Conservation (phyloP, 2,329 filamentous ascomycete genomes). For the Fusarium sp. region DNA sequence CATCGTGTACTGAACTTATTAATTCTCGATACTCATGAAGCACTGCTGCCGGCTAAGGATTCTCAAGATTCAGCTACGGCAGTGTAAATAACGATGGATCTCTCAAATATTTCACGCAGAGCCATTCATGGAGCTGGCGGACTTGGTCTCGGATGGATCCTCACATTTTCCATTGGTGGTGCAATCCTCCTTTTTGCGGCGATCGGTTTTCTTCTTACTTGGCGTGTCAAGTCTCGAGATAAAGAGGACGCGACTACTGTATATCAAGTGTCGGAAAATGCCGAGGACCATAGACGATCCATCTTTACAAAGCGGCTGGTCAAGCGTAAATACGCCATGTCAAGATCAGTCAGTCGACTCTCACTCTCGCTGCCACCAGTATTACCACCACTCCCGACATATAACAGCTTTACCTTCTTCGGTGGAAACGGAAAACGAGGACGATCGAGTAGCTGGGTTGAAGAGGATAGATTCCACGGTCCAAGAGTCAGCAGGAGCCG, state of each 20-base stretch:
- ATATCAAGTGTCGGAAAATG: slow-evolving; percentile 44
- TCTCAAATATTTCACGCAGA: slow-evolving; percentile 8
- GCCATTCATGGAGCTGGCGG: slow-evolving; percentile 20
- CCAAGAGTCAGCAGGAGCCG: slow-evolving; percentile 51
- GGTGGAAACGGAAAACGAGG: slow-evolving; percentile 42
- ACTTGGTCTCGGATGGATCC: slow-evolving; percentile 51
- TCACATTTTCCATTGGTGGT: slow-evolving; percentile 61
- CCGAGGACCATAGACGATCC: slow-evolving; percentile 23
- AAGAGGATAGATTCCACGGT: slow-evolving; percentile 63
- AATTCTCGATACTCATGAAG: slow-evolving; percentile 7
- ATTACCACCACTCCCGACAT: slow-evolving; percentile 49
- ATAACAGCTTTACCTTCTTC: slow-evolving; percentile 46
- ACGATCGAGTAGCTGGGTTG: slow-evolving; percentile 56
- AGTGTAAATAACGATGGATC: slow-evolving; percentile 28
- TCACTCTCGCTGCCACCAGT: slow-evolving; percentile 46
- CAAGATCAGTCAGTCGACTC: slow-evolving; percentile 45
- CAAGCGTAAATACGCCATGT: slow-evolving; percentile 45
- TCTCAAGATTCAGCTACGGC: slow-evolving; percentile 14
- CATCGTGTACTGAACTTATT: slow-evolving; percentile 2
- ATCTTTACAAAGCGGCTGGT: slow-evolving; percentile 45
- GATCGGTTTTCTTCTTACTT: slow-evolving; percentile 56
- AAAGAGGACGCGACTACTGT: slow-evolving; percentile 38
- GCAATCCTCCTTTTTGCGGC: slow-evolving; percentile 56
- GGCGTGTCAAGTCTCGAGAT: slow-evolving; percentile 45
- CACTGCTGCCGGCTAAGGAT: slow-evolving; percentile 13